Base-by-base conservation (phyloP, 257 asterid genomes). In the Salvia splendens region DNA sequence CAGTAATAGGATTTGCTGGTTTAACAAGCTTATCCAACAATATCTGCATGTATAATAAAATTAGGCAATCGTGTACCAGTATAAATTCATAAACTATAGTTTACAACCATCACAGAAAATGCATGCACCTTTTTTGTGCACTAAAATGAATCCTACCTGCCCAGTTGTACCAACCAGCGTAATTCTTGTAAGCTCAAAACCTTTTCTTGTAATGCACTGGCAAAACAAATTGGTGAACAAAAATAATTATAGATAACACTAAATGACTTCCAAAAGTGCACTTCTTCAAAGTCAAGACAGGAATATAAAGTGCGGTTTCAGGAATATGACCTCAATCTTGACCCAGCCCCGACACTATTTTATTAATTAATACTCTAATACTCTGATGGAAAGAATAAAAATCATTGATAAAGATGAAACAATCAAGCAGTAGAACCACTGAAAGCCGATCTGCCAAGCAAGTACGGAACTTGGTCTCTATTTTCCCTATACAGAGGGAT, bases 11-110 rank as follows among this genome's bases (percentile, higher is more conserved):
- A 79, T 94, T 94, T 49, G 85, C 60, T 53, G 99, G 97, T 81
- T 90, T 93, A 57, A 93, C 97, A 78, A 93, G 81, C 81, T 88
- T 88, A 81, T 94, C 97, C 79, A 94, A 68, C 78, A 94, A 73
- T 76, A 94, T 96, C 97, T 90, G 95, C 83, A 79, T 47, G 69
- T 12, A 48, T 24, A 15, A 60, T 68, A 59, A 59, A 70, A 62
- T 80, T 76, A 82, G 78, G 64, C 65, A 68, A 49, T 67, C n/a
- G 56, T 17, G 65, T 42, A 36, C 42, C 43, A 52, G 28, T 7
- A 52, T 20, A 52, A 15, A 51, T 17, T 52, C 59, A 52, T 52
- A 52, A 9, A 52, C 14, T 10, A 52, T 11, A 52, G 15, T 8
- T 45, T 10, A 2, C 24, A 20, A 20, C 24, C 24, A 20, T 20